Conservation (phyloP, 2,329 filamentous ascomycete species). For the Macrophomina phaseolina region DNA sequence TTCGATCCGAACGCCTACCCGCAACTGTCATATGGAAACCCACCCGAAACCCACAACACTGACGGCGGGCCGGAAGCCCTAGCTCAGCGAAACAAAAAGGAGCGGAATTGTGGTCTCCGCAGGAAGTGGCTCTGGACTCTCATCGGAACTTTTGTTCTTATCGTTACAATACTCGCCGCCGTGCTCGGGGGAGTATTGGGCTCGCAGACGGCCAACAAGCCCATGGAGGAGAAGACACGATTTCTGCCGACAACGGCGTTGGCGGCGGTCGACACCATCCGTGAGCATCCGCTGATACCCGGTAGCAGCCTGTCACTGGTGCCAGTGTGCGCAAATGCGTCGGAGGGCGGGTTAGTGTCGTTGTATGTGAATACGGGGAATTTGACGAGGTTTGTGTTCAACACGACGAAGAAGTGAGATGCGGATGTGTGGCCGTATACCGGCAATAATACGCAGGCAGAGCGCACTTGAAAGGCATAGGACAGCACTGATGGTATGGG, state of each 20-base stretch:
- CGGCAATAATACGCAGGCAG: neutral
- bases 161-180: neutral
- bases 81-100: neutral
- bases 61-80: neutral
- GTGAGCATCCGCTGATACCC: neutral
- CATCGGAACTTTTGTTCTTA: neutral
- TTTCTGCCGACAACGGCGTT: neutral
- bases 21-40: neutral
- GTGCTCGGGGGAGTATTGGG: neutral
- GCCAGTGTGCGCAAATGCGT: neutral
- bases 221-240: neutral
- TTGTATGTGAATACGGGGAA: neutral
- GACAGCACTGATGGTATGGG: neutral
- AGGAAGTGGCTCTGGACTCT: neutral
- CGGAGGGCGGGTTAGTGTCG: neutral
- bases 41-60: neutral
- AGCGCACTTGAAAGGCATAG: no score
- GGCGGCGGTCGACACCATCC: neutral
- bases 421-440: neutral
- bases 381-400: neutral
- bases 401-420: neutral
- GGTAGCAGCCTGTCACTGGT: neutral
- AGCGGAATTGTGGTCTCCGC: neutral
- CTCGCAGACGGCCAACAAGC: neutral
- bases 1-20: neutral